Evolutionary conservation across 1,284 basidiomycete genomes (phyloP).

Genomic region (Limonomyces culmigenus): DNA sequence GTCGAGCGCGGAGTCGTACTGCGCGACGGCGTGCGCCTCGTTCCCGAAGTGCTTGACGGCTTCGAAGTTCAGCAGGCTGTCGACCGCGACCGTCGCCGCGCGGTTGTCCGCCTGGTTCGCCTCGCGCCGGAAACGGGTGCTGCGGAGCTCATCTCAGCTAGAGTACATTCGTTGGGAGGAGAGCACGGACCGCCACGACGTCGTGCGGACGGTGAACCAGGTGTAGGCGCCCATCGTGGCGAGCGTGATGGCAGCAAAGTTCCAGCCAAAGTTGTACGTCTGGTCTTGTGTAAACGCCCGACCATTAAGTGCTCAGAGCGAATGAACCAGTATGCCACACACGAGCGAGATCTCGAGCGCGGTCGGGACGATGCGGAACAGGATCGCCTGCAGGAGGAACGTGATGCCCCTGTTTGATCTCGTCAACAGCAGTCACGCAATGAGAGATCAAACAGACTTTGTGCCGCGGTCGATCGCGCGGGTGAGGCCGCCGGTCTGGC

Average conservation of each 20-base stretch:
- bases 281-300: constrained; percentile 14
- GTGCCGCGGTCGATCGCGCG: constrained; percentile 95
- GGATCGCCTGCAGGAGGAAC: constrained; percentile 83
- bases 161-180: neutral
- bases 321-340: constrained; percentile 80
- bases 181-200: constrained; percentile 69
- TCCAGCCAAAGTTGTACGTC: constrained; percentile 95
- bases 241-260: constrained; percentile 86
- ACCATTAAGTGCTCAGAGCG: neutral
- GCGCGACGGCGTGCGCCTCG: constrained; percentile 77
- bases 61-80: constrained; percentile 95
- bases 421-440: constrained; percentile 2
- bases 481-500: constrained; percentile 92
- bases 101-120: constrained; percentile 96
- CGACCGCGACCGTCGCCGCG: constrained; percentile 86
- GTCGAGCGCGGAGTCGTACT: constrained; percentile 83
- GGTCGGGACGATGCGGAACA: constrained; percentile 93
- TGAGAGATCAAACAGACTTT: constrained; percentile 35
- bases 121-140: constrained; percentile 85
- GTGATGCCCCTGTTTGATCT: constrained; percentile 67
- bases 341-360: constrained; percentile 94
- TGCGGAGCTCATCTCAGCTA: constrained; percentile 19
- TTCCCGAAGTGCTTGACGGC: constrained; percentile 99
- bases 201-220: constrained; percentile 95
- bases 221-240: constrained; percentile 83